Evolutionary conservation across 2,329 filamentous ascomycete genomes (phyloP), one percentile per base, ranked within the genome.

Genomic region (Mollisiaceae sp.): DNA sequence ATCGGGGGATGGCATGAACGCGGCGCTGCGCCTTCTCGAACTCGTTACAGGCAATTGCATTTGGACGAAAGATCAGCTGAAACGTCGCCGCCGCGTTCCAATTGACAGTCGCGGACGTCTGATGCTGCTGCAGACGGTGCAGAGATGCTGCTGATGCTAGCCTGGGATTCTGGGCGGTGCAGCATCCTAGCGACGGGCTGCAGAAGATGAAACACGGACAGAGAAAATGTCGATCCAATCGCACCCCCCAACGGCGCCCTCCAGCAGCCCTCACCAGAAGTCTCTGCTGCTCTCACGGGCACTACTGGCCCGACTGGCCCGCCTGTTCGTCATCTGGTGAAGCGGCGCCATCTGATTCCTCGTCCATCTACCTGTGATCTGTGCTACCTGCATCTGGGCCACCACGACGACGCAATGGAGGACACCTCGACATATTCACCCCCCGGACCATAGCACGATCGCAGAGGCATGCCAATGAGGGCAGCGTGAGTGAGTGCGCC

Each of bases 1-100:
- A 65, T 60, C 60, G 27, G 27, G 27, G 27, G 27, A 65, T 60
- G 57, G 68, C 68, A 70, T 68, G 70, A 67, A 70, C 67, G 57
- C 67, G 56, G n/a, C 67, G 65, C 64, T 70, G 27, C 27, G 27
- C 66, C 69, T 69, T 71, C 68, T 67, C 68, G 68, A 69, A 68
- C 62, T 67, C 67, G 66, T 70, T 65, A 57, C 63, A 65, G 41
- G 8, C 32, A 58, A 6, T 61, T 14, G 57, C 50, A 18, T 12
- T 27, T 12, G 50, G 24, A 18, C 22, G 32, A 69, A 64, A 66
- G 61, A 66, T 66, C 60, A 60, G 67, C 64, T 67, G 67, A 67
- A 69, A 70, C 67, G 20, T 12, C 18, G 24, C 15, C 18, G 41
- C 35, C 47, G 39, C 57, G 43, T 18, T 57, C 60, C 63, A 65